Evolutionary conservation across 2,329 filamentous ascomycete genomes (phyloP).

Genomic region (Dichotomopilus funicola): DNA sequence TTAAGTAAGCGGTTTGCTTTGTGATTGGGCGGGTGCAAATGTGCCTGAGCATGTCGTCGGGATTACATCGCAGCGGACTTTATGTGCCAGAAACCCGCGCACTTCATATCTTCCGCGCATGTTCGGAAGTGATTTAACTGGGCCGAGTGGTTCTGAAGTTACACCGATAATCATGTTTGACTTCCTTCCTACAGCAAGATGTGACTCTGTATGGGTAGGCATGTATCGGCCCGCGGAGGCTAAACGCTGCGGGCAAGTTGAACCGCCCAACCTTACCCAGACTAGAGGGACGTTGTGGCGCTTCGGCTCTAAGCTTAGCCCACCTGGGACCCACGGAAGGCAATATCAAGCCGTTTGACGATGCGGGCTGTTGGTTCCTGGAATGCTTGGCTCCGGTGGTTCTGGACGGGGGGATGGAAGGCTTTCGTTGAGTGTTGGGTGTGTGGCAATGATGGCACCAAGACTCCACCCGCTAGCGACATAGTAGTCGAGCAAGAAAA

Average conservation of each 20-base stretch:
- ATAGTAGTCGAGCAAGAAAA: too few relatives aligned
- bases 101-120: too few relatives aligned
- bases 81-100: too few relatives aligned
- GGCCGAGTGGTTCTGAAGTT: too few relatives aligned
- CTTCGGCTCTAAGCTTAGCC: slow-evolving; percentile 7
- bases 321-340: slow-evolving; percentile 1
- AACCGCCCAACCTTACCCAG: slow-evolving; percentile 17
- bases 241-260: slow-evolving; percentile 1
- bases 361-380: not conserved
- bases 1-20: not conserved
- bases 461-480: too few relatives aligned
- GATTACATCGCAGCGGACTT: not conserved
- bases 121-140: too few relatives aligned
- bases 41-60: not conserved
- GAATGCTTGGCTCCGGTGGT: not conserved
- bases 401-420: not conserved
- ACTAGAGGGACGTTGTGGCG: slow-evolving; percentile 13
- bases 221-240: slow-evolving; percentile 4
- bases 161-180: too few relatives aligned
- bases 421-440: not conserved
- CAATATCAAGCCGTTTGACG: not conserved
- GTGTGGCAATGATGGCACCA: not conserved
- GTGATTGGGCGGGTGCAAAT: not conserved
- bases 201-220: too few relatives aligned
- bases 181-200: too few relatives aligned